Conservation (phyloP, 2,329 filamentous ascomycete genomes). For the Achaetomium macrosporum region DNA sequence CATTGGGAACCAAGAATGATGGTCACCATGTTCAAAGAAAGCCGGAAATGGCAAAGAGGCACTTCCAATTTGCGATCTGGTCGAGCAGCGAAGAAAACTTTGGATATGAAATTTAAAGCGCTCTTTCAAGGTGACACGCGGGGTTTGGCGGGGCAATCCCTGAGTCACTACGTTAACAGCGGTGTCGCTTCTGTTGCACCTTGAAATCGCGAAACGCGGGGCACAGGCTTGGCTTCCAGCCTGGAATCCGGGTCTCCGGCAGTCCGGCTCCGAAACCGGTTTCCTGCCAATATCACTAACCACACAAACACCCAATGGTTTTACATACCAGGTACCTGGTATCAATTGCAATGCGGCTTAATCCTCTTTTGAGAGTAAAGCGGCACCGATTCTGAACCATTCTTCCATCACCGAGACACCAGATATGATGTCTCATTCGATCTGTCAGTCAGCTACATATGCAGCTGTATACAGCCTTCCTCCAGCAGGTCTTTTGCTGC, state of each 20-base stretch:
- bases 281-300: background rate
- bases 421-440: too few species aligned
- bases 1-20: conserved; percentile 55
- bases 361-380: too few species aligned
- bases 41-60: conserved; percentile 7
- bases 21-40: conserved; percentile 39
- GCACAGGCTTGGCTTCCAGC: background rate
- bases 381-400: too few species aligned
- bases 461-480: too few species aligned
- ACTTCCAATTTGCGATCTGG: conserved; percentile 8
- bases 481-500: too few species aligned
- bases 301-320: background rate
- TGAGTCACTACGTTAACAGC: conserved; percentile 5
- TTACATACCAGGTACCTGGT: too few species aligned
- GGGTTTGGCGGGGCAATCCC: conserved; percentile 13
- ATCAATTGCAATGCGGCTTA: too few species aligned
- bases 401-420: too few species aligned
- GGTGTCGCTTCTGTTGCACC: background rate
- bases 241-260: conserved; percentile 4
- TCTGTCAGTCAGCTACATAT: too few species aligned
- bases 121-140: conserved; percentile 4
- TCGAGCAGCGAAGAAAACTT: conserved; percentile 3
- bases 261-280: conserved; percentile 13
- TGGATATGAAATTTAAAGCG: conserved; percentile 7
- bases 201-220: background rate